Evolutionary conservation across 345 rosid genomes (phyloP), one percentile per base, ranked within the genome.

Genomic region (Lepidium didymum): DNA sequence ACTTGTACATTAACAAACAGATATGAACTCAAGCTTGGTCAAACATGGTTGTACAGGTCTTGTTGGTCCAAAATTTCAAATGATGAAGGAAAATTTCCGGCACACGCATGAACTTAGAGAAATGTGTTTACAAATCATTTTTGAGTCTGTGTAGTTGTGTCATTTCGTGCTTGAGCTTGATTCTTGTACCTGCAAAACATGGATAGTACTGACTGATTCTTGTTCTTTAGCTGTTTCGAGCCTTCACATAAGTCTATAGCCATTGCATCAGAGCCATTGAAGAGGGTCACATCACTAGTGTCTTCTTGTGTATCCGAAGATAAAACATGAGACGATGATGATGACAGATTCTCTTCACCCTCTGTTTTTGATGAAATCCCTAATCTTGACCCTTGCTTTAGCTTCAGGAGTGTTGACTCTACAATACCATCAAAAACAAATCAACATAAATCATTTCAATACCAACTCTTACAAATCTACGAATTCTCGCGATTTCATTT

Each of bases 371-470:
- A 0, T 64, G 15, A 75, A 18, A 43, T 54, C 10, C 63, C 81
- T 1, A 79, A 78, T 44, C 70, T 85, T 68, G 96, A 86, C 51
- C 98, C 98, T 49, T 62, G 63, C 72, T 81, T 87, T 37, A 92
- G 94, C 92, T 84, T 92, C 59, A 86, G 53, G 31, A 92, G 76
- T 8, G 96, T 92, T 21, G 89, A 72, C 77, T 92, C 96, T 89
- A 84, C 81, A 72, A 68, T 23, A 47, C 15, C 53, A 56, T 18
- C 40, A 57, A 40, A 64, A 37, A 8, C n/a, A 45, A 45, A 29
- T 5, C 4, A 35, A 16, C 5, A 31, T 10, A 31, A 33, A 7
- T 62, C 67, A 61, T 33, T 18, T 16, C 12, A 2, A 34, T 3
- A 18, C 6, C 12, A 8, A 35, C 7, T 3, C 45, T 57, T n/a